Percentiles rank a stretch among this genome's conserved stretches.
These are phyloP conservation scores for Guyanaporus albipodus DNA, from an alignment of 768 basidiomycete species.

Conservation along the genomic window DNA sequence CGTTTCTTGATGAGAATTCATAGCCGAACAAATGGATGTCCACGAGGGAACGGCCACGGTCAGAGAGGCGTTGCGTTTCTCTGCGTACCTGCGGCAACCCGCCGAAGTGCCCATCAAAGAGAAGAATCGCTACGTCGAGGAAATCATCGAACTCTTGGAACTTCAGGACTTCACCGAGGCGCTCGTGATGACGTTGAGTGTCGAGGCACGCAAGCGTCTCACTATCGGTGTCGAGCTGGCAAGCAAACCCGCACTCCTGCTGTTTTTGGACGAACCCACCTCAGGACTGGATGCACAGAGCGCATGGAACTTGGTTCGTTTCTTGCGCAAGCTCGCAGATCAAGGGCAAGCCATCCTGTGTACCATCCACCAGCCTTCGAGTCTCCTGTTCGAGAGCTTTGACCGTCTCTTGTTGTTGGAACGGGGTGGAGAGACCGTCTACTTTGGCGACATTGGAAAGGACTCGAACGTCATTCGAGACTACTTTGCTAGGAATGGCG, in stretches of 20 bases:
- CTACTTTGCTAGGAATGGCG: constrained; percentile 77
- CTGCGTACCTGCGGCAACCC: constrained; percentile 80
- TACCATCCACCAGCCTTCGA: constrained; percentile 87
- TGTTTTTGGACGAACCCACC: constrained; percentile 43
- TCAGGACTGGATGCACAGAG: constrained; percentile 60
- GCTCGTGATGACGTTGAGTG: constrained; percentile 63
- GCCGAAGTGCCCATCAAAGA: constrained; percentile 60
- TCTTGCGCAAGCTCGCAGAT: constrained; percentile 78
- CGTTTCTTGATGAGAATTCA: too few species aligned
- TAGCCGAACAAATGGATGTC: constrained; percentile 81
- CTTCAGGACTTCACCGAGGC: constrained; percentile 82
- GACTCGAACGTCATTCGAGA: constrained; percentile 64
- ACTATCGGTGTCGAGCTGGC: constrained; percentile 92
- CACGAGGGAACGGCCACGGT: constrained; percentile 82
- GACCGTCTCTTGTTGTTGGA: constrained; percentile 68
- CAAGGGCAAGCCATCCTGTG: constrained; percentile 88
- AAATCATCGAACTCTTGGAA: constrained; percentile 80
- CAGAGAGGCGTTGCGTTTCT: constrained; percentile 81
- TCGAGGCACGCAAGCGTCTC: constrained; percentile 76
- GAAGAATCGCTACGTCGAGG: constrained; percentile 77
- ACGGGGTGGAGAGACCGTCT: constrained; percentile 85
- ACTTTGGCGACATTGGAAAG: constrained; percentile 84
- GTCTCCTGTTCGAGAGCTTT: constrained; percentile 83
- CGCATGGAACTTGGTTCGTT: constrained; percentile 79
- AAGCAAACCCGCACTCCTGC: constrained; percentile 47